phyloP scores from a whole-genome alignment of 1,284 basidiomycete species.

The Ustilago hordei region DNA sequence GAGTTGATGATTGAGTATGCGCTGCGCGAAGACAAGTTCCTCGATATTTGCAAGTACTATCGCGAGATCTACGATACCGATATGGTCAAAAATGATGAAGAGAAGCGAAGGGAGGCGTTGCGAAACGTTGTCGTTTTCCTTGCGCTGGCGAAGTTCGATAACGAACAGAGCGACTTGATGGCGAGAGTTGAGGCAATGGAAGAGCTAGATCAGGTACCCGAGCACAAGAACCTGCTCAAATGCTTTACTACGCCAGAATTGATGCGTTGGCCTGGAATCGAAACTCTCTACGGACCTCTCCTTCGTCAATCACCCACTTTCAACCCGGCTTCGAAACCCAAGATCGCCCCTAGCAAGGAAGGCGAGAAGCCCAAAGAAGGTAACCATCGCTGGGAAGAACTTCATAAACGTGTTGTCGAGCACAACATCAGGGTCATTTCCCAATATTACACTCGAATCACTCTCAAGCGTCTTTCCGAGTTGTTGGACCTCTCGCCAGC shows the following conservation, averaged over 20 bases:
- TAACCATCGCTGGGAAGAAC: conserved; percentile 89
- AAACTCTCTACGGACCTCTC: conserved; percentile 86
- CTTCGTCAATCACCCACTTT: conserved; percentile 86
- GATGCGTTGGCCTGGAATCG: conserved; percentile 98
- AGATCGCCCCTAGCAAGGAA: conserved; percentile 4
- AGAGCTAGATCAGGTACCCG: conserved; percentile 81
- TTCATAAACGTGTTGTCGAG: conserved; percentile 95
- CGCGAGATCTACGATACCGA: conserved; percentile 97
- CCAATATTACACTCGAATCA: conserved; percentile 94
- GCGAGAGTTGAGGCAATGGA: conserved; percentile 80
- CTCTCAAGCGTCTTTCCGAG: conserved; percentile 82
- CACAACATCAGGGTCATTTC: conserved; percentile 97
- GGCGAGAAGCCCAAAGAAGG: conserved; percentile 66
- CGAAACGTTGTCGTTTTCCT: conserved; percentile 91
- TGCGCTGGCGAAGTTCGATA: conserved; percentile 90
- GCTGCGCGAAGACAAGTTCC: conserved; percentile 83
- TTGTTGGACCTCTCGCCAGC: conserved; percentile 86
- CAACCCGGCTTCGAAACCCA: conserved; percentile 66
- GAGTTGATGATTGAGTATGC: conserved; percentile 95
- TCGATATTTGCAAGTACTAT: conserved; percentile 95
- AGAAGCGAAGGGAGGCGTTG: conserved; percentile 60
- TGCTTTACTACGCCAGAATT: conserved; percentile 95
- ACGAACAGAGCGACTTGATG: conserved; percentile 97
- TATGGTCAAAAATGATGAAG: conserved; percentile 79
- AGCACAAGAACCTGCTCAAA: conserved; percentile 92